Base-by-base conservation (phyloP, 768 basidiomycete genomes). In the Crucibulum laeve region DNA sequence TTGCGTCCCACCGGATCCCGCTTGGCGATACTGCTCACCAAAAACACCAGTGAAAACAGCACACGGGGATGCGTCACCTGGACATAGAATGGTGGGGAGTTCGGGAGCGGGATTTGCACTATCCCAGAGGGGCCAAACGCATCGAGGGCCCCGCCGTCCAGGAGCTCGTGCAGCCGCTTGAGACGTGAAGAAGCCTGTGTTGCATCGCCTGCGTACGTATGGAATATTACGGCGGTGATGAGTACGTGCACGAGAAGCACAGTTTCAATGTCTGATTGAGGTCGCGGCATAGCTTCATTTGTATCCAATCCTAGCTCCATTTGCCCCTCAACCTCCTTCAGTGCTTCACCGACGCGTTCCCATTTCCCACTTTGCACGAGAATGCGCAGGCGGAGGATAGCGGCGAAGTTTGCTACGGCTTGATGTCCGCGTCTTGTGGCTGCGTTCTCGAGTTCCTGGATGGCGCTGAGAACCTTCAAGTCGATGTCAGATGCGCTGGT, bases 1-100 rank as follows among this genome's bases (percentile, higher is more conserved):
- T 78, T 82, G 19, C 84, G 71, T 30, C 87, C 89, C 0, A 84
- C 77, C 0, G 82, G 74, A 53, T 91, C 87, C 11, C 84, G 76
- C 52, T 87, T 87, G 0, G 83, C 76, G 1, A 77, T 65, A 4
- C 76, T 73, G 50, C 79, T 84, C 30, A 87, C 64, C 4, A 89
- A 74, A 56, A 83, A 89, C 0, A 78, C 80, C 4, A 89, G 68
- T 10, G 77, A 58, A 49, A 79, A 82, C 0, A 89, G 52, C 2
- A 83, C 60, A 4, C 81, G 75, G 0, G 87, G 86, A 51, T 87
- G 85, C 5, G 86, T 87, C 2, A 73, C 71, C 32, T 77, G 77
- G 4, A 88, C 53, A 35, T 65, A 59, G 0, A 88, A 62, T 2
- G 81, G 68, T 11, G 68, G 67, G 3, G 70, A 61, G 4, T 60